Evolutionary conservation across 106 monocot species (phyloP).

Genomic region (Allium sativum): DNA sequence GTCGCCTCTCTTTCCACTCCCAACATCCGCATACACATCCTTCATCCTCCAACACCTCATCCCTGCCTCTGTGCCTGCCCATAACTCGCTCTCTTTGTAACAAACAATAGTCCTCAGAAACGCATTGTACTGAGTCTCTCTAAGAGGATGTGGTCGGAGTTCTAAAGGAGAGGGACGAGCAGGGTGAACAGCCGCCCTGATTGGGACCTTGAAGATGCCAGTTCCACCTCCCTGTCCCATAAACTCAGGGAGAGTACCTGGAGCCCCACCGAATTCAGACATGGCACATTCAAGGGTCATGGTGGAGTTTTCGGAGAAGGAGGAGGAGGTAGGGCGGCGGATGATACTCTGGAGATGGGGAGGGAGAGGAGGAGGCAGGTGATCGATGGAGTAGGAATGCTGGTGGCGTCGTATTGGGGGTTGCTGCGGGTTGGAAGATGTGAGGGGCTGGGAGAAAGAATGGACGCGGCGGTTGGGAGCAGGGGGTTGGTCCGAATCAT

Average conservation of each 20-base stretch:
- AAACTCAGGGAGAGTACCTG: slow-evolving; percentile 63
- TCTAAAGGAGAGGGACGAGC: slow-evolving; percentile 67
- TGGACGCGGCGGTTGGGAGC: no score
- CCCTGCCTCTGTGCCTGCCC: slow-evolving; percentile 77
- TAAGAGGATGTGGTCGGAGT: slow-evolving; percentile 71
- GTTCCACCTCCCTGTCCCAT: slow-evolving; percentile 63
- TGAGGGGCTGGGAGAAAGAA: no score
- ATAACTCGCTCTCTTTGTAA: slow-evolving; percentile 30
- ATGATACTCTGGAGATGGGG: background rate
- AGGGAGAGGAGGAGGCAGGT: background rate
- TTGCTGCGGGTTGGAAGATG: no score
- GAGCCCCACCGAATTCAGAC: slow-evolving; percentile 38
- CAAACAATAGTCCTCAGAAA: slow-evolving; percentile 65
- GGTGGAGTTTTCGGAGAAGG: slow-evolving; percentile 7
- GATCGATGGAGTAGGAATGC: slow-evolving; percentile 3
- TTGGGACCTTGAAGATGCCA: slow-evolving; percentile 67
- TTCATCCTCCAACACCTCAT: slow-evolving; percentile 57
- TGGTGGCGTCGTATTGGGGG: slow-evolving; percentile 3
- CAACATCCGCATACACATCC: slow-evolving; percentile 25
- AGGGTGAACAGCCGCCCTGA: slow-evolving; percentile 72
- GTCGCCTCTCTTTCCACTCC: slow-evolving; percentile 37
- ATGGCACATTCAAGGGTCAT: slow-evolving; percentile 39
- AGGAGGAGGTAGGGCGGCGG: background rate
- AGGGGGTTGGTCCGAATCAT: no score
- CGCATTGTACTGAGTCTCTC: slow-evolving; percentile 75